Percentiles rank a stretch among this genome's conserved stretches.
These are phyloP conservation scores for Candida ovalis DNA, from an alignment of 805 yeast genomes.

Conservation along the genomic window DNA sequence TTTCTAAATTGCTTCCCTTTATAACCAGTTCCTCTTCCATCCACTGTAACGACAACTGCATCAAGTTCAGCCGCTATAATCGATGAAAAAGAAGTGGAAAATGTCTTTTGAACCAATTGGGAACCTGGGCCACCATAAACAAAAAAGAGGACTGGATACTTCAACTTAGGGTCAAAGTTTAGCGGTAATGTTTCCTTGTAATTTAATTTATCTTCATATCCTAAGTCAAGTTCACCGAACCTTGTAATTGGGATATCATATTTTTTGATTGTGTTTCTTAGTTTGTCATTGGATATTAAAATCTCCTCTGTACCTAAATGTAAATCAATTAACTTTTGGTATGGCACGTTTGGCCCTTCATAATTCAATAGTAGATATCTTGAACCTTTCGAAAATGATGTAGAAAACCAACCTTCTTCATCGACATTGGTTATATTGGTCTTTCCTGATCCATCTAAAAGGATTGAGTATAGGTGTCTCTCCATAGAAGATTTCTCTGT, in stretches of 20 bases:
- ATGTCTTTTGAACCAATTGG: constrained; percentile 68
- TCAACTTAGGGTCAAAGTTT: constrained; percentile 51
- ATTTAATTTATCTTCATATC: constrained; percentile 41
- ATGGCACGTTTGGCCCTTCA: constrained; percentile 76
- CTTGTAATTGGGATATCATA: constrained; percentile 56
- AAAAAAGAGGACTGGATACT: constrained; percentile 84
- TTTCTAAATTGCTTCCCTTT: constrained; percentile 77
- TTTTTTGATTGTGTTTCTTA: constrained; percentile 35
- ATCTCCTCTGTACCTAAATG: constrained; percentile 36
- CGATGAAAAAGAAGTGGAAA: constrained; percentile 61
- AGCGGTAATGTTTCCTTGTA: constrained; percentile 76
- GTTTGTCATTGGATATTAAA: constrained; percentile 44
- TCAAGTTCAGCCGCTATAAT: constrained; percentile 72
- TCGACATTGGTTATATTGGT: constrained; percentile 46
- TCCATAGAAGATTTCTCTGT: constrained; percentile 79
- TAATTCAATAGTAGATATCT: constrained; percentile 69
- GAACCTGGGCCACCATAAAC: constrained; percentile 97
- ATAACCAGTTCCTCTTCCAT: constrained; percentile 95
- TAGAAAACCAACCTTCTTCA: constrained; percentile 62
- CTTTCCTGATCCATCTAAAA: constrained; percentile 45
- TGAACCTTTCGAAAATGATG: constrained; percentile 76
- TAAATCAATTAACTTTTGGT: constrained; percentile 65
- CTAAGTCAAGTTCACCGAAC: constrained; percentile 50
- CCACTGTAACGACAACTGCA: constrained; percentile 90
- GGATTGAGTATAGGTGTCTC: constrained; percentile 74